Evolutionary conservation across 768 basidiomycete genomes (phyloP), one percentile per base, ranked within the genome.

Genomic region (Pleurotus tuoliensis): DNA sequence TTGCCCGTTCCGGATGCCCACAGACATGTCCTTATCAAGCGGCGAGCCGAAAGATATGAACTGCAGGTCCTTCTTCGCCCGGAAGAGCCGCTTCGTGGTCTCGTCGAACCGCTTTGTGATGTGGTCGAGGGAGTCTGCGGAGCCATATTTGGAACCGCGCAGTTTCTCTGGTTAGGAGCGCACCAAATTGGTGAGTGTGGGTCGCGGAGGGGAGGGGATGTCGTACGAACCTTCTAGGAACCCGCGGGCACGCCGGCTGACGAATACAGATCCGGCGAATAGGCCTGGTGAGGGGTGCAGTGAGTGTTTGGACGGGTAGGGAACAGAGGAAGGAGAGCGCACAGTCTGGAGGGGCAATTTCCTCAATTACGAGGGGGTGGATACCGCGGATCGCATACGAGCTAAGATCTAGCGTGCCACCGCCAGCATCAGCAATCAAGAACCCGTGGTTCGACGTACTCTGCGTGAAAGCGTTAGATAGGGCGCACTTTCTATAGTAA

Each of bases 301-400:
- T 58, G 44, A 41, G 45, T 40, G 27, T 43, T 12, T 24, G n/a
- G 56, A 52, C 50, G 30, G 18, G 40, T 27, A 3, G 24, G 24
- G 24, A 1, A 1, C 24, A 25, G 24, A 25, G 24, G 16, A 24
- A 20, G 58, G 24, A 25, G 24, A 25, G 71, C 83, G 58, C 59
- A 87, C 89, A 92, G 68, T 92, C 89, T 7, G 89, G 87, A 20
- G 89, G 89, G 2, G 89, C 89, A 61, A 90, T 83, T 70, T 92
- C 89, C 66, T 92, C 89, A 62, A 92, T 90, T 13, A 87, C 81
- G 13, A 91, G 79, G 0, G 89, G 89, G 20, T 77, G 69, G 3
- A 85, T 84, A 49, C 78, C 84, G 5, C 83, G 82, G 50, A 91
- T 87, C 1, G 83, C 87, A 61, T 92, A 92, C 4, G 89, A 84